Base-by-base conservation (phyloP, 306 rosid genomes). In the Malus orientalis region DNA sequence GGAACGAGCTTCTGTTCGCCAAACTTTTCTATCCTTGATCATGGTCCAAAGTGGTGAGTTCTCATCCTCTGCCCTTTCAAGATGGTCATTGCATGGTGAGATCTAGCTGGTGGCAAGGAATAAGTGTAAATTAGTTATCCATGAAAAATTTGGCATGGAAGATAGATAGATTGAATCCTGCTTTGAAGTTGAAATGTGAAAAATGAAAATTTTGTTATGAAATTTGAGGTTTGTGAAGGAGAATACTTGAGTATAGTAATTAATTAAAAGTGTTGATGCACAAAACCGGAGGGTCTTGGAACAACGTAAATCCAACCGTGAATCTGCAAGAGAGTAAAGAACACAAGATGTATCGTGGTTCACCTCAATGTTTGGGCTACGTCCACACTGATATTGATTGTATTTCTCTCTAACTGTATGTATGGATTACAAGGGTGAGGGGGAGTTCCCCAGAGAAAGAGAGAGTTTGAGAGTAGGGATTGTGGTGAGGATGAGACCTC, bases 1-100 rank as follows among this genome's bases (percentile, higher is more conserved):
- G 99, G 99, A 96, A 96, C 76, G 98, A 96, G 88, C 99, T 96
- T 84, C 85, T 96, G 0, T 96, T 85, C 60, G 86, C 98, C 68
- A 91, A 91, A 74, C 86, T 96, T 13, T 92, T 96, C 68, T 91
- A 87, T 76, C 96, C 98, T 76, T 91, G 73, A 82, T 64, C 44
- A 12, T 42, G 11, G 74, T 27, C 36, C 5, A 44, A 32, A 4
- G 59, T 33, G 69, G 44, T 15, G 59, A 44, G 27, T 25, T 45
- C 27, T 78, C 36, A 9, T 23, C 32, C 15, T 62, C 51, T n/a
- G 0, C 16, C 20, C 32, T 8, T 62, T 20, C 42, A 18, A 0
- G 45, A 76, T 23, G 27, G 76, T 9, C 78, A 9, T 71, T 49
- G 3, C 55, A 30, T 58, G 67, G 69, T 75, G 58, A 40, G 27